Evolutionary conservation across 768 basidiomycete genomes (phyloP), one percentile per base, ranked within the genome.

Genomic region (Tulasnella sp.): DNA sequence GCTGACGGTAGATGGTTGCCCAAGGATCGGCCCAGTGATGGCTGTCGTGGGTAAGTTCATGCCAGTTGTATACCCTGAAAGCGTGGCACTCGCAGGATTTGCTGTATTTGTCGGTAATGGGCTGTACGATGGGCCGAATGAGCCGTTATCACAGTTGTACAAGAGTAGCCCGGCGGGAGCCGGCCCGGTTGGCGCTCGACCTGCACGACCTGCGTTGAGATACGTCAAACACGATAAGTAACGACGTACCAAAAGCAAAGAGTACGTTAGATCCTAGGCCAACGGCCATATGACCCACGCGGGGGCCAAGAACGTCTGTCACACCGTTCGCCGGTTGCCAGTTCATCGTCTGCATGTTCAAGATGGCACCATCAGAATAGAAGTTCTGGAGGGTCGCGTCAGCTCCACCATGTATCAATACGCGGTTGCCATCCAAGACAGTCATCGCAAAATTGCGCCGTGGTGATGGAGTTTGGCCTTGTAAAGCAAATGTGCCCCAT

Each of bases 371-470:
- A 68, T 84, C 83, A 35, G 67, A 71, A 56, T 74, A 76, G n/a
- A 74, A 76, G 3, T 63, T 72, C 63, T 81, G 75, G 49, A 70
- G 62, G 2, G 41, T 34, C 3, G 74, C 77, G 63, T 86, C 80
- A 27, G 78, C 75, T 5, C 91, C 91, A 4, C 91, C 91, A 19
- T 89, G 85, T 14, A 93, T 79, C 56, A 91, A 68, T 19, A 88
- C 70, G 45, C 75, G 76, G 34, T 75, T 76, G 35, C 73, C 73
- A 19, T 73, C 68, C 31, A 82, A 71, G 1, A 73, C 75, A 12
- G 76, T 73, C 17, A 9, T 60, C 1, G 77, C 82, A 60, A 84
- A 88, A 32, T 75, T 79, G 35, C 83, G 74, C 40, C 85, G 78
- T n/a, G 81, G 72, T 17, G 61, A 53, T 59, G 29, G 84, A 83